These are phyloP conservation scores for Zangia roseola DNA, from an alignment of 768 basidiomycete species.

Conservation along the genomic window DNA sequence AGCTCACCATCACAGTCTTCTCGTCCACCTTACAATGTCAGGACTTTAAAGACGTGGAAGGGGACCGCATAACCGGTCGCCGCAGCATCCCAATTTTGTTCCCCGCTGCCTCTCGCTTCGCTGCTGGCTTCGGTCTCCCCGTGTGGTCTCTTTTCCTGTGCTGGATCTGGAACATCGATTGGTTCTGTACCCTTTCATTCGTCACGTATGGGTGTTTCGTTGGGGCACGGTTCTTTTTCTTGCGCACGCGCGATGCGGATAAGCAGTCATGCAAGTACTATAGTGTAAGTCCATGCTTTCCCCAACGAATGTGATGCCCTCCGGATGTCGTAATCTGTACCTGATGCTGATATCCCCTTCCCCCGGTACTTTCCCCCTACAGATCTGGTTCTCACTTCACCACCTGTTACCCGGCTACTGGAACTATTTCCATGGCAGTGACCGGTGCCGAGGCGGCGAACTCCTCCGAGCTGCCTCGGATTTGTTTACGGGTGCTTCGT, in stretches of 20 bases:
- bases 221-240: conserved; percentile 33
- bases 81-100: conserved; percentile 44
- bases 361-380: no score
- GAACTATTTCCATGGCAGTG: conserved; percentile 28
- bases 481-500: conserved; percentile 6
- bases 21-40: conserved; percentile 49
- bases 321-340: no score
- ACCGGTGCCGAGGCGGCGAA: conserved; percentile 8
- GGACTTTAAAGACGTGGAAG: conserved; percentile 46
- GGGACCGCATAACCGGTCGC: conserved; percentile 39
- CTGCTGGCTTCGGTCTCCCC: conserved; percentile 33
- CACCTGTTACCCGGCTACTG: conserved; percentile 38
- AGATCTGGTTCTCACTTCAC: conserved; percentile 38
- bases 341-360: conserved; percentile 1
- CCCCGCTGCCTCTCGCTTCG: conserved; percentile 36
- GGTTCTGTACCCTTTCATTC: conserved; percentile 25
- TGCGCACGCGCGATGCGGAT: conserved; percentile 30
- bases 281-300: conserved; percentile 35
- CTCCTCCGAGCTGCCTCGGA: conserved; percentile 13
- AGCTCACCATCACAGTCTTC: conserved; percentile 39
- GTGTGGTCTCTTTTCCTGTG: conserved; percentile 39
- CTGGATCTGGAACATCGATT: conserved; percentile 36
- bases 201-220: conserved; percentile 33
- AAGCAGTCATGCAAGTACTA: conserved; percentile 37
- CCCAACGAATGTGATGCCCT: no score